Base-by-base conservation (phyloP, 1,139 yeast genomes). In the Magnusiomyces tetraspermus region DNA sequence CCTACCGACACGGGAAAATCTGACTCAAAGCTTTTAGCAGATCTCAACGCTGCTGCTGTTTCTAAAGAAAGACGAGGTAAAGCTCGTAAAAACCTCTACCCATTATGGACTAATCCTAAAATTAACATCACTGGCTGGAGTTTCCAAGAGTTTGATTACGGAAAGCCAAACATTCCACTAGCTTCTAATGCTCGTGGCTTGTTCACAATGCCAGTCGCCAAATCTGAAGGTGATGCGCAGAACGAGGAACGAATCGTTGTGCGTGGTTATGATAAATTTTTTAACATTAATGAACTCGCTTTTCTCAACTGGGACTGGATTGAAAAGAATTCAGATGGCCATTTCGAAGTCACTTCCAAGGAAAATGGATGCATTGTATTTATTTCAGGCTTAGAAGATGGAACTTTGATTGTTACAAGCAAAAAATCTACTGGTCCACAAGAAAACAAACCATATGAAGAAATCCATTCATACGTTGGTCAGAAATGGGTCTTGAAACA, bases 281-380 rank as follows among this genome's bases (percentile, higher is more conserved):
- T 89, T 76, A 90, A 85, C 63, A 73, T 88, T 11, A 78, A 75
- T 54, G 98, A 94, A 64, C 75, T 77, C 1, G 61, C 71, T 0
- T 61, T 61, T 2, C 84, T 95, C 0, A 75, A 71, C 52, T 74
- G 80, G 72, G 71, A 69, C 0, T 63, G 65, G 59, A 67, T 90
- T 26, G 61, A 66, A 38, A 54, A 61, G 1, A 63, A 73, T 23
- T 83, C 95, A 0, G 33, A 43, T 1, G 97, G 96, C 0, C 97
- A 97, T 0, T 92, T 85, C 65, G 80, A 78, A 21, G 77, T 89
- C 3, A 82, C 97, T 0, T 74, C 84, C 42, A 92, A 92, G 65
- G 95, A 94, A 55, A 94, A 92, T 63, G 99, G 99, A 0, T 92
- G 97, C 63, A 89, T 94, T 56, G 82, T 87, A 1, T 80, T 94